Conservation (phyloP, 768 basidiomycete genomes). For the Trametes gibbosa region DNA sequence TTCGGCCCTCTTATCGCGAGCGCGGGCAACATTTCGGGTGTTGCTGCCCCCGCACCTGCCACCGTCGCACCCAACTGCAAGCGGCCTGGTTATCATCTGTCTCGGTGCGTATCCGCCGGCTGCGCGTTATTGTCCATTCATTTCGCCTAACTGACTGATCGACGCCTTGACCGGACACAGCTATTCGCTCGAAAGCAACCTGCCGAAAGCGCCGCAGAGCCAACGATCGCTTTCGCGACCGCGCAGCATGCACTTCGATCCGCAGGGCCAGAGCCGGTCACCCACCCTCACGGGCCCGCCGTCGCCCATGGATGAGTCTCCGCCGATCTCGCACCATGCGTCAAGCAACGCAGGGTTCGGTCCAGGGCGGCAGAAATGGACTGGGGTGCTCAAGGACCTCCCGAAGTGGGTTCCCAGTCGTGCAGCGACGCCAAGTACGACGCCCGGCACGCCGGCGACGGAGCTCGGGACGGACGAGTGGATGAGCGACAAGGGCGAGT, state of each 20-base stretch:
- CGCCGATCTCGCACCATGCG: not conserved
- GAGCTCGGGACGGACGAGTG: constrained; percentile 26
- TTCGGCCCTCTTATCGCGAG: constrained; percentile 71
- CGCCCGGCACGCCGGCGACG: constrained; percentile 30
- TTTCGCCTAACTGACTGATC: not conserved
- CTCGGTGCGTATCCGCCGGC: constrained; percentile 40
- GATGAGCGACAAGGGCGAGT: constrained; percentile 27
- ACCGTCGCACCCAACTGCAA: constrained; percentile 57
- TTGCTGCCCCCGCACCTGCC: constrained; percentile 50
- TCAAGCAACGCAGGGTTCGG: not conserved
- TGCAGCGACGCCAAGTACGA: constrained; percentile 27
- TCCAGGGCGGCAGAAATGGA: constrained; percentile 32
- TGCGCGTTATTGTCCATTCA: not conserved
- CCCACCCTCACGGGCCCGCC: constrained; percentile 2
- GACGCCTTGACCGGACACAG: constrained; percentile 8
- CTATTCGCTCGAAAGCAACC: constrained; percentile 28
- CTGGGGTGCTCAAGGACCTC: constrained; percentile 39
- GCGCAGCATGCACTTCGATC: constrained; percentile 20
- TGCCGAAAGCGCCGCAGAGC: constrained; percentile 6
- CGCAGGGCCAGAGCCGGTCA: not conserved
- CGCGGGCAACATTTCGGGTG: constrained; percentile 62
- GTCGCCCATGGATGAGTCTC: constrained; percentile 11
- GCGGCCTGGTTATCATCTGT: constrained; percentile 63
- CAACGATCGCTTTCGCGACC: constrained; percentile 14
- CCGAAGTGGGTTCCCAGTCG: constrained; percentile 30